Evolutionary conservation across 495 filamentous ascomycete species (phyloP).

Genomic region (Rhizodiscina lignyota): DNA sequence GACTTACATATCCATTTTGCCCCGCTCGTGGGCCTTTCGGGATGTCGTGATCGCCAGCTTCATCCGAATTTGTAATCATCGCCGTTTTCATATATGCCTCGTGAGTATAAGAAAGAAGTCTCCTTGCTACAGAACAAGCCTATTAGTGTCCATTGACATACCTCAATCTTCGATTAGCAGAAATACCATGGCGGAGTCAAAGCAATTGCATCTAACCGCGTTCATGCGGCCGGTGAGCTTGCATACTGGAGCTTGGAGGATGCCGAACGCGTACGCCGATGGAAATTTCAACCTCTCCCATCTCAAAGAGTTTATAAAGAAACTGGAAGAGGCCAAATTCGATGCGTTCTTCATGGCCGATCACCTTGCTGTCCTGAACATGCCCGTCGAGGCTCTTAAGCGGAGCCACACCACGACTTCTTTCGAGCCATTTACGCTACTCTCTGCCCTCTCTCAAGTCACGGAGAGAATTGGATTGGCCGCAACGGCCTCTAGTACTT

Average conservation of each 20-base stretch:
- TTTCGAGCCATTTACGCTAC: constrained; percentile 18
- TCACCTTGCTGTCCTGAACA: constrained; percentile 39
- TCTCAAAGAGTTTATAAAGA: constrained; percentile 34
- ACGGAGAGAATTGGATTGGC: constrained; percentile 4
- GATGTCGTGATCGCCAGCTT: too few relatives aligned
- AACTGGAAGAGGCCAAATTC: constrained; percentile 41
- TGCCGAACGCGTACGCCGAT: constrained; percentile 35
- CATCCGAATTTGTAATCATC: too few relatives aligned
- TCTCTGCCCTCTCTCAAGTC: constrained; percentile 1
- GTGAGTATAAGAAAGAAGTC: too few relatives aligned
- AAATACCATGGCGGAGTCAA: constrained; percentile 12
- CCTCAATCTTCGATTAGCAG: too few relatives aligned
- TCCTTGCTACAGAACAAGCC: too few relatives aligned
- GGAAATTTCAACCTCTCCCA: constrained; percentile 43
- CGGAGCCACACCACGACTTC: constrained; percentile 42
- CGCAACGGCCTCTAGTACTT: constrained; percentile 2
- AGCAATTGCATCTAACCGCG: constrained; percentile 35
- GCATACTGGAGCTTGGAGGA: constrained; percentile 42
- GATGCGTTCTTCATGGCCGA: constrained; percentile 49
- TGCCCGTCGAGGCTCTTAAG: constrained; percentile 38
- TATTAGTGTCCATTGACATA: too few relatives aligned
- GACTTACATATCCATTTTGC: too few relatives aligned
- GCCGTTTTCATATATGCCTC: too few relatives aligned
- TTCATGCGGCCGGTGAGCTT: constrained; percentile 43
- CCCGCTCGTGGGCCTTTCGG: too few relatives aligned